These are phyloP conservation scores for Salix koriyanagi DNA, from an alignment of 345 rosid genomes.

Conservation along the genomic window DNA sequence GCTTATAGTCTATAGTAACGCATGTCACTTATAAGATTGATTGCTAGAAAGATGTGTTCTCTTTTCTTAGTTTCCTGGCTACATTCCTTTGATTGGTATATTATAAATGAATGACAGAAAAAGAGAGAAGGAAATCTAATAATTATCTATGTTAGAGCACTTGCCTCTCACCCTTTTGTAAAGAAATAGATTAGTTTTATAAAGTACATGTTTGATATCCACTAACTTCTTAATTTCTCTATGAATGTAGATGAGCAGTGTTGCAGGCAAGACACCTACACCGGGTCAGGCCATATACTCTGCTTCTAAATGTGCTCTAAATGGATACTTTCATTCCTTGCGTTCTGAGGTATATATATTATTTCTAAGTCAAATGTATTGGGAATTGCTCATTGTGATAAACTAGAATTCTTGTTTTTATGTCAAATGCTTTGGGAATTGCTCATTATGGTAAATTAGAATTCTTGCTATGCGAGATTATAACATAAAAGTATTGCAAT, in stretches of 20 bases:
- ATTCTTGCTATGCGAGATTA: too few relatives aligned
- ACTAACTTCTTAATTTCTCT: constrained; percentile 2
- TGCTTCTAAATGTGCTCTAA: constrained; percentile 84
- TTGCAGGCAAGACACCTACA: constrained; percentile 91
- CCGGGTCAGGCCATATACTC: constrained; percentile 96
- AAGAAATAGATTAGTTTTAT: too few relatives aligned
- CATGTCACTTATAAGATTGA: too few relatives aligned
- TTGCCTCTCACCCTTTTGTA: too few relatives aligned
- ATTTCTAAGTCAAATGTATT: not conserved
- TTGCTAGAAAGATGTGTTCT: too few relatives aligned
- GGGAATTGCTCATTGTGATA: not conserved
- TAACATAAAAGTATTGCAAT: too few relatives aligned
- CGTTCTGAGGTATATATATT: constrained; percentile 77
- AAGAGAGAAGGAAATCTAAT: too few relatives aligned
- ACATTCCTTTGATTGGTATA: too few relatives aligned
- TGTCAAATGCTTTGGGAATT: not conserved
- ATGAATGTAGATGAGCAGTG: constrained; percentile 79
- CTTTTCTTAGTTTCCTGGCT: too few relatives aligned
- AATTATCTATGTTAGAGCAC: too few relatives aligned
- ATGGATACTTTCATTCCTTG: constrained; percentile 84
- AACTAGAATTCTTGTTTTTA: too few relatives aligned
- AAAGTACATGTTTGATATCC: not conserved
- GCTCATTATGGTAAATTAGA: not conserved
- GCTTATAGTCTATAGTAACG: not conserved
- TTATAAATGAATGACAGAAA: too few relatives aligned